A percentile compares a stretch with the other conserved stretches of the same genome.
Conservation (phyloP, 345 rosid genomes). For the Punica granatum region DNA sequence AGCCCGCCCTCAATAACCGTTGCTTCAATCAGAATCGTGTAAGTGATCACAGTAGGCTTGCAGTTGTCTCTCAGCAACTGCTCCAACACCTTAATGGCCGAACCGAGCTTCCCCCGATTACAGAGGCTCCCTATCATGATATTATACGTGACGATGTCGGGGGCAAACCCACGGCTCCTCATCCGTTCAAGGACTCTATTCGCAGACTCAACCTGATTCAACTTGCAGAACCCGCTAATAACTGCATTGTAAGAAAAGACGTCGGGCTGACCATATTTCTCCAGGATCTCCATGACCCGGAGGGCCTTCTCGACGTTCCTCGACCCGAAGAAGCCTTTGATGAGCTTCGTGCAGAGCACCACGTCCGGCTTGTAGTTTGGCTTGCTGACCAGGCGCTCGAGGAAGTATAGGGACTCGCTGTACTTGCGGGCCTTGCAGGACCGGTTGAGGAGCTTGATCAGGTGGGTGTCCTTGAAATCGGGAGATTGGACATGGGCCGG, state of each 20-base stretch:
- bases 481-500: constrained; percentile 40
- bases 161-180: constrained; percentile 55
- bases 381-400: constrained; percentile 54
- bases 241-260: constrained; percentile 72
- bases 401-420: constrained; percentile 58
- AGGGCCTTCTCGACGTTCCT: constrained; percentile 50
- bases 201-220: constrained; percentile 51
- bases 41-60: constrained; percentile 65
- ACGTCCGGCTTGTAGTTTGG: constrained; percentile 57
- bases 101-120: constrained; percentile 55
- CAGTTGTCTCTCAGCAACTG: constrained; percentile 56
- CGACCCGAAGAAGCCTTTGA: constrained; percentile 53
- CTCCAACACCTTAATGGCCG: constrained; percentile 53
- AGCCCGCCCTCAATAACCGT: constrained; percentile 48
- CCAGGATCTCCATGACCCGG: constrained; percentile 72
- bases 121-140: constrained; percentile 75
- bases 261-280: constrained; percentile 64
- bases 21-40: constrained; percentile 81
- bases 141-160: constrained; percentile 76
- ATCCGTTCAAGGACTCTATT: constrained; percentile 54
- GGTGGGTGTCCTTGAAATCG: constrained; percentile 51
- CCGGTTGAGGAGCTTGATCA: constrained; percentile 44
- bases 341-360: constrained; percentile 68
- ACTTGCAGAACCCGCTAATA: constrained; percentile 79
- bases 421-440: constrained; percentile 54